Evolutionary conservation across 768 basidiomycete genomes (phyloP), one percentile per base, ranked within the genome.

Genomic region (Kwoniella bestiolae): DNA sequence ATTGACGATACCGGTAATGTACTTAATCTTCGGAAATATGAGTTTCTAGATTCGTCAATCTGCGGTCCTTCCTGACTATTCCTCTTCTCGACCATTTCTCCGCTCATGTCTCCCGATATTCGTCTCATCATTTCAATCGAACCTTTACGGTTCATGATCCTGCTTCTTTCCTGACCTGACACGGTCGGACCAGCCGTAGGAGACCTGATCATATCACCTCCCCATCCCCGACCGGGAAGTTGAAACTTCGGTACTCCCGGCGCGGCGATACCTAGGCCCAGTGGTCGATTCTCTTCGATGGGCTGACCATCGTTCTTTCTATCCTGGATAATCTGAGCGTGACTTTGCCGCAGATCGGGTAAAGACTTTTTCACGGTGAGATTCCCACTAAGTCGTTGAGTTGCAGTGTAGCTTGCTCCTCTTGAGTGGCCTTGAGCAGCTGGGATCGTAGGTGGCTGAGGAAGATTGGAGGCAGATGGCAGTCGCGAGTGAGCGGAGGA

Each of bases 1-100:
- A 87, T 84, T 7, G 84, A 82, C 32, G 86, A 85, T 0, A 84
- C 82, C 1, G 90, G 90, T 4, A 92, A 82, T 32, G 89, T 87
- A 2, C 92, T 93, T 25, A 95, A 84, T n/a, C 94, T 88, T 38
- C 90, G 89, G 82, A 99, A 99, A 81, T 99, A 98, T 1, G 92
- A 91, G 74, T 92, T 90, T 25, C 91, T 87, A 75, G 94, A 91
- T 3, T 86, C 85, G 45, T 92, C 88, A 81, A 90, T 87, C 1
- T 68, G 69, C 2, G 65, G 75, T 31, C 70, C 69, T n/a, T 76
- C 74, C 46, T 72, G 74, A 56, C 59, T 65, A 38, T 45, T 65
- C 47, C 63, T 46, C 34, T 66, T 56, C 6, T 63, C 57, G 23
- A 53, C 35, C 29, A 57, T 44, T 18, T 65, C 67, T 34, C 53